These are phyloP conservation scores for Gossypium bickii DNA, from an alignment of 345 rosid genomes.

Conservation along the genomic window DNA sequence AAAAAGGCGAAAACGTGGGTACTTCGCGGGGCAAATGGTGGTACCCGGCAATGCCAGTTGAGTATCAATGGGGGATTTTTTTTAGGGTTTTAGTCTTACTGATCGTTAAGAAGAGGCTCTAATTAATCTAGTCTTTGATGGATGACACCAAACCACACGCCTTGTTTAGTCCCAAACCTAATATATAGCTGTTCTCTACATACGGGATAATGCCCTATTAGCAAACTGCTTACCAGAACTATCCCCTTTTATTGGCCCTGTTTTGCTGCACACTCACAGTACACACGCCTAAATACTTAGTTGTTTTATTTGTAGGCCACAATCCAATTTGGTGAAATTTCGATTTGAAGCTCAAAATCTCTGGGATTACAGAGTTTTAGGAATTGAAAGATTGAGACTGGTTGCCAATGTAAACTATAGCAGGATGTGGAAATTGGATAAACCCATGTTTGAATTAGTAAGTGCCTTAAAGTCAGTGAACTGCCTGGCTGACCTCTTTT, in stretches of 20 bases:
- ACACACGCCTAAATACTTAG: not conserved
- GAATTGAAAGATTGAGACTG: not conserved
- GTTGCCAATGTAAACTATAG: not conserved
- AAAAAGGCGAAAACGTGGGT: slow-evolving; percentile 41
- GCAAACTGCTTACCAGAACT: not conserved
- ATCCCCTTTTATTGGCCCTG: not conserved
- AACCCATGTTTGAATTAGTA: not conserved
- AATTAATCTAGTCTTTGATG: too few species aligned
- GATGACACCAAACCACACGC: not conserved
- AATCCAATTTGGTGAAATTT: not conserved
- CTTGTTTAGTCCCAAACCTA: not conserved
- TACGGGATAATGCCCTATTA: not conserved
- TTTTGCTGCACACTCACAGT: not conserved
- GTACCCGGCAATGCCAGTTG: not conserved
- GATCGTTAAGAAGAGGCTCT: not conserved
- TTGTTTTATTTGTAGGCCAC: not conserved
- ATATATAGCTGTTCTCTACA: not conserved
- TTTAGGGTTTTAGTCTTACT: not conserved
- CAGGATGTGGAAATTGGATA: too few species aligned
- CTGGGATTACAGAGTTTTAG: not conserved
- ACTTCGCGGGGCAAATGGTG: slow-evolving; percentile 35
- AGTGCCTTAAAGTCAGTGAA: not conserved
- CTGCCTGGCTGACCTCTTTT: not conserved
- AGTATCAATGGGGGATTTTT: not conserved
- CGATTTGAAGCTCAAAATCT: not conserved